Base-by-base conservation (phyloP, 2,329 filamentous ascomycete genomes). In the Cryphonectria nitschkei region DNA sequence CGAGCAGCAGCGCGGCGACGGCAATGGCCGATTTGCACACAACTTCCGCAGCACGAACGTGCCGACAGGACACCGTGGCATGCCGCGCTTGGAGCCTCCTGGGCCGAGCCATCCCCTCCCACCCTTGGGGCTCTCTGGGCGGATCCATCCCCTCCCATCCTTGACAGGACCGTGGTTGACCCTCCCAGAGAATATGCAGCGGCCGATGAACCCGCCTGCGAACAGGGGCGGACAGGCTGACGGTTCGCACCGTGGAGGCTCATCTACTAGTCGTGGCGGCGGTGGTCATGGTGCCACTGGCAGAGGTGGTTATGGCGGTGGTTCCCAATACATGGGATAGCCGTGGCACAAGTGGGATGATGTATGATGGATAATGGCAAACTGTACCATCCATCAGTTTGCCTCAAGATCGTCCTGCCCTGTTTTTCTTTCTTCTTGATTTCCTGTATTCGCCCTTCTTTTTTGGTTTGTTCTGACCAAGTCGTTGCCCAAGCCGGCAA, bases 151-250 rank as follows among this genome's bases (percentile, higher is more conserved):
- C 16, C 54, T 63, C 29, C 58, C 67, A 19, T 3, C 29, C 26
- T 29, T 56, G 43, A 68, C 60, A 32, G 67, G 32, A 9, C n/a
- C n/a, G 26, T 61, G 66, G 66, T 41, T 39, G 19, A 19, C 11
- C 5, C 22, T 13, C 6, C 60, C 43, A 7, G 41, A 46, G 13
- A n/a, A 50, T 34, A 46, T 54, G 43, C 13, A 11, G 2, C 29
- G 37, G 29, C 39, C 34, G 16, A 41, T 50, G 39, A 52, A 46
- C 9, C 56, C 8, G 54, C 4, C 14, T 2, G 37, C 34, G 39
- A 34, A 26, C 9, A 8, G 26, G 32, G 43, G 9, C 14, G 22
- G 61, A 16, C 29, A 32, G 19, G 29, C 34, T 13, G 19, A 22
- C 34, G 19, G 16, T n/a, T 13, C 37, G 34, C 41, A 4, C 4